Percentiles rank a stretch among this genome's conserved stretches.
Evolutionary conservation across 1,139 yeast genomes (phyloP).

Genomic region (Kodamaea anthophila): DNA sequence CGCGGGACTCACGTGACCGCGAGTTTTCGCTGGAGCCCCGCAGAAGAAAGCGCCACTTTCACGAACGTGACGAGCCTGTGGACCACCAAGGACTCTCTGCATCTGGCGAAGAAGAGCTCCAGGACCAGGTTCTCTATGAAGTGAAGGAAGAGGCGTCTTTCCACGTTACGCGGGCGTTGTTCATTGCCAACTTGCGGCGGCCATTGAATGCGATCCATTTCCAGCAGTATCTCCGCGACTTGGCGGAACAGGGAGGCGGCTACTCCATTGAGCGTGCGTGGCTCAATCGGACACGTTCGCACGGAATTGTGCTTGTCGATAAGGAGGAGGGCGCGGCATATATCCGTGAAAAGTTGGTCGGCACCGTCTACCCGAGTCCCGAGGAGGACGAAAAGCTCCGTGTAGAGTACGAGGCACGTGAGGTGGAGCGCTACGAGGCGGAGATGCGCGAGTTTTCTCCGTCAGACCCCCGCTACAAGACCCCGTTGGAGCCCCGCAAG

Average conservation of each 20-base stretch:
- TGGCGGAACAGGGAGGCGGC: slow-evolving; percentile 20
- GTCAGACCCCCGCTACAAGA: slow-evolving; percentile 8
- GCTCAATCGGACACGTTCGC: slow-evolving; percentile 37
- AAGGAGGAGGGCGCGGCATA: slow-evolving; percentile 34
- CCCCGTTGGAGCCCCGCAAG: slow-evolving; percentile 17
- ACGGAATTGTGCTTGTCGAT: slow-evolving; percentile 36
- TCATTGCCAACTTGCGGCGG: slow-evolving; percentile 37
- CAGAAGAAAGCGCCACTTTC: slow-evolving; percentile 3
- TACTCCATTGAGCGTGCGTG: slow-evolving; percentile 37
- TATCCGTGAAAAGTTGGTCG: slow-evolving; percentile 28
- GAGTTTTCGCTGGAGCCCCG: background rate
- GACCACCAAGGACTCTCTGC: slow-evolving; percentile 24
- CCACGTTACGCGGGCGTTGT: slow-evolving; percentile 36
- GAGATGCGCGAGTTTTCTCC: slow-evolving; percentile 16
- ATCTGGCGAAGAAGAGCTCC: slow-evolving; percentile 16
- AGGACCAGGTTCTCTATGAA: slow-evolving; percentile 30
- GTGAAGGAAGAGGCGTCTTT: slow-evolving; percentile 24
- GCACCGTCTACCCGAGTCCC: slow-evolving; percentile 24
- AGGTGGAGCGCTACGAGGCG: slow-evolving; percentile 18
- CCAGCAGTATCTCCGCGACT: slow-evolving; percentile 26
- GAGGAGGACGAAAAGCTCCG: slow-evolving; percentile 20
- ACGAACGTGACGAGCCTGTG: slow-evolving; percentile 7
- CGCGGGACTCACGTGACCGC: background rate
- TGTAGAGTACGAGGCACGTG: slow-evolving; percentile 19
- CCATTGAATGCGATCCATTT: slow-evolving; percentile 34